Base-by-base conservation (phyloP, 139 green algal species). In the Nannochloris sp. region DNA sequence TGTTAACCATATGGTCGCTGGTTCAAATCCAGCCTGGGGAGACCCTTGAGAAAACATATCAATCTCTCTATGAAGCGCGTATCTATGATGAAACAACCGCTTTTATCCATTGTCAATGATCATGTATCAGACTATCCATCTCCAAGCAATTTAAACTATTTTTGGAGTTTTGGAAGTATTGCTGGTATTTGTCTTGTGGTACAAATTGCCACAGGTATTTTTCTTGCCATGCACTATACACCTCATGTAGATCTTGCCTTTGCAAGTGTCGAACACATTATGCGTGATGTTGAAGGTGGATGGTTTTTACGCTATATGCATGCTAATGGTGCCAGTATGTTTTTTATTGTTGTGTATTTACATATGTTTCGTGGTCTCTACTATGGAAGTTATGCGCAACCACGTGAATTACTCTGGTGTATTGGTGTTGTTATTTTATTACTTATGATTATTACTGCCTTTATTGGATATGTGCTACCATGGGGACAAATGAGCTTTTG, bases 141-240 rank as follows among this genome's bases (percentile, higher is more conserved):
- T 65, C 79, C 76, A 61, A 84, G 70, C 53, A 84, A 84, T 37
- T 55, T 82, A 46, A 87, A 82, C 61, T 82, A 84, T 73, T 73
- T 69, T 59, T 85, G 70, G 79, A 71, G 68, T 40, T 84, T 80
- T 78, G 73, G 73, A 49, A 78, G 69, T 77, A 45, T 86, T 56
- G 76, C 75, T 55, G 81, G 81, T 67, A 74, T 87, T 66, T 78
- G 77, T 65, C 77, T 87, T 66, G 62, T 81, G 48, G 45, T 80
- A 58, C 82, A 85, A 78, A 82, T 84, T 67, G 65, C 74, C 31
- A 84, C 79, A 60, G 81, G 78, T 79, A 77, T 85, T 68, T 82
- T 87, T 65, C 69, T 83, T 70, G 68, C 75, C 53, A 83, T 86
- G 77, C 80, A 84, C 58, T 86, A 82, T 60, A 79, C 71, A 36